These are phyloP conservation scores for Phaeosphaeriaceae sp. DNA, from an alignment of 2,329 filamentous ascomycete genomes.

Conservation along the genomic window DNA sequence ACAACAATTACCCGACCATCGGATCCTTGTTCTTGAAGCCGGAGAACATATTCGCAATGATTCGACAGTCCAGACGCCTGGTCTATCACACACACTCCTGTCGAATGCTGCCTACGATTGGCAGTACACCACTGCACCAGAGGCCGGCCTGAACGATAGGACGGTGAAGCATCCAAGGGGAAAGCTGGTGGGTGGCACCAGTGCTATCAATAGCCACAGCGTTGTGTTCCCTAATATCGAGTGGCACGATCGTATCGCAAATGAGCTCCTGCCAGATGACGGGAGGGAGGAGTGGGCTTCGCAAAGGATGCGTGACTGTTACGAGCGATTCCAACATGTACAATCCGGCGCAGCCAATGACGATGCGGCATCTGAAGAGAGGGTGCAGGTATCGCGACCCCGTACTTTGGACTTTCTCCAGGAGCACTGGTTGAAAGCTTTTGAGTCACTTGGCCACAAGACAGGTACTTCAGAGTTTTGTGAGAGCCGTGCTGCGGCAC, in stretches of 20 bases:
- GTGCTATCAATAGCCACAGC: slow-evolving; percentile 30
- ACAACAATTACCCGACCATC: slow-evolving; percentile 14
- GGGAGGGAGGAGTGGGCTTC: slow-evolving; percentile 18
- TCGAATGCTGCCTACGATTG: slow-evolving; percentile 17
- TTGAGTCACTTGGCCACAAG: slow-evolving; percentile 23
- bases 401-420: slow-evolving; percentile 19
- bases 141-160: slow-evolving; percentile 19
- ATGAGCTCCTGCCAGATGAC: slow-evolving; percentile 12
- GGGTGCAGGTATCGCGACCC: slow-evolving; percentile 21
- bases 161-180: slow-evolving; percentile 24
- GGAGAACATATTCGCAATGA: slow-evolving; percentile 23
- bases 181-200: slow-evolving; percentile 24
- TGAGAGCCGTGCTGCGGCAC: slow-evolving; percentile 16
- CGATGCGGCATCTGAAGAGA: slow-evolving; percentile 6
- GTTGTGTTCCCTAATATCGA: slow-evolving; percentile 25
- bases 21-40: slow-evolving; percentile 22
- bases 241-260: slow-evolving; percentile 25
- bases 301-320: slow-evolving; percentile 20
- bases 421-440: slow-evolving; percentile 15
- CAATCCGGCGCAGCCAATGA: slow-evolving; percentile 1
- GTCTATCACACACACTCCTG: slow-evolving; percentile 10
- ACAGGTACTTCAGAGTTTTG: slow-evolving; percentile 14
- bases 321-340: slow-evolving; percentile 19
- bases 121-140: slow-evolving; percentile 14
- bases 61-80: slow-evolving; percentile 21